Conservation (phyloP, 768 basidiomycete genomes). For the Hydnum rufescens region DNA sequence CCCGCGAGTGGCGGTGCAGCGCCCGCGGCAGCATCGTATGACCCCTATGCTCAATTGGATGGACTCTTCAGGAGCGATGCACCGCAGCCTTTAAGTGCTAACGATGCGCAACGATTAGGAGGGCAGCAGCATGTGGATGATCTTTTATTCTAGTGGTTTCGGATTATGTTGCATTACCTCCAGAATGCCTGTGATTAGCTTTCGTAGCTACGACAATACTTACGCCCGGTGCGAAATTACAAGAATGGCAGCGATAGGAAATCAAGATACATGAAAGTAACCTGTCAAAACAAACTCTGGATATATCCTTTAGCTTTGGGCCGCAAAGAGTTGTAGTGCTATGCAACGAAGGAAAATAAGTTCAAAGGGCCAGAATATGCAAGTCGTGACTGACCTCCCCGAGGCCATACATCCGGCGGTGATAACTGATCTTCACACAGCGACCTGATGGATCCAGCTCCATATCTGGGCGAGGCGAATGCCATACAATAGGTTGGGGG, state of each 20-base stretch:
- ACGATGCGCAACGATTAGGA: too few relatives aligned
- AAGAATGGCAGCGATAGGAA: too few relatives aligned
- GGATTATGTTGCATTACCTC: too few relatives aligned
- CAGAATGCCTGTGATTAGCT: too few relatives aligned
- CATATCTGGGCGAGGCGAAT: conserved; percentile 31
- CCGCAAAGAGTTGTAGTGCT: conserved; percentile 82
- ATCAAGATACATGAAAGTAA: too few relatives aligned
- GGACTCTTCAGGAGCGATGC: conserved; percentile 61
- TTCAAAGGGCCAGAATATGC: neutral
- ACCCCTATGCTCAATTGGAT: conserved; percentile 73
- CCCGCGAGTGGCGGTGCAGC: neutral
- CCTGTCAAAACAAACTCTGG: too few relatives aligned
- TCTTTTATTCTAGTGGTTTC: too few relatives aligned
- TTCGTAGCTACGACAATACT: too few relatives aligned
- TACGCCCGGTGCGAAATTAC: too few relatives aligned
- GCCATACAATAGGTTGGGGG: conserved; percentile 64
- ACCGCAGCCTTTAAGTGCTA: conserved; percentile 42
- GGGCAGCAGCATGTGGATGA: too few relatives aligned
- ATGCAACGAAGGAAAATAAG: conserved; percentile 9
- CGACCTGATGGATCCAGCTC: conserved; percentile 14
- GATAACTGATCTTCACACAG: conserved; percentile 57
- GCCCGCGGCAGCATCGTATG: conserved; percentile 15
- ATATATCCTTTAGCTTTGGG: too few relatives aligned
- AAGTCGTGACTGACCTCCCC: conserved; percentile 58
- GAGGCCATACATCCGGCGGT: conserved; percentile 82